These are phyloP conservation scores for Solanum hybrid DNA, from an alignment of 305 asterid species.

Conservation along the genomic window DNA sequence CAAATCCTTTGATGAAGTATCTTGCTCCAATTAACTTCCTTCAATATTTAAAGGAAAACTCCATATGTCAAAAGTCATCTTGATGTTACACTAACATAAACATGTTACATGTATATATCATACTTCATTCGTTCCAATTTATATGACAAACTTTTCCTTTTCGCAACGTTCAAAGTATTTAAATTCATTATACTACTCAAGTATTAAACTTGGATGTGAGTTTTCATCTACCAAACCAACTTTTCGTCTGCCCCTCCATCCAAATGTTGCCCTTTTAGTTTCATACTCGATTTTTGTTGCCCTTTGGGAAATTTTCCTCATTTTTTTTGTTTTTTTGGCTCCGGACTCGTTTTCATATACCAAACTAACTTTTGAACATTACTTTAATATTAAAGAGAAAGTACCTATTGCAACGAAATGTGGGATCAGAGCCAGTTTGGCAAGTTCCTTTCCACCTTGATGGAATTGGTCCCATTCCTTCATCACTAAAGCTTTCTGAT, in stretches of 20 bases:
- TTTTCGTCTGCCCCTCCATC: neutral
- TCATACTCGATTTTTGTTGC: neutral
- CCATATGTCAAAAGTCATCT: neutral
- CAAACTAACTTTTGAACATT: neutral
- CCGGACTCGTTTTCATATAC: neutral
- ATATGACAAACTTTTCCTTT: neutral
- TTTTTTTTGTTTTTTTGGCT: neutral
- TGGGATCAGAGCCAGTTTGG: conserved; percentile 26
- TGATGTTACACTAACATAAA: neutral
- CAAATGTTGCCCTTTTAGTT: neutral
- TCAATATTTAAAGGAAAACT: neutral
- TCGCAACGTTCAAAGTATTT: neutral
- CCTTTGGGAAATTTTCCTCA: too few relatives aligned
- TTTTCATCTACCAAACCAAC: neutral
- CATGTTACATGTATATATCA: neutral
- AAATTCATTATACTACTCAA: neutral
- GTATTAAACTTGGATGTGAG: neutral
- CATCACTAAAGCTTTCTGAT: conserved; percentile 70
- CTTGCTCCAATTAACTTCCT: conserved; percentile 30
- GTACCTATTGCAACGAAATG: conserved; percentile 17
- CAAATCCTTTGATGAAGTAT: conserved; percentile 22
- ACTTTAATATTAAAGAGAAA: neutral
- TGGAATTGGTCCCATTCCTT: conserved; percentile 60
- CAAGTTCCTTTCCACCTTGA: conserved; percentile 82
- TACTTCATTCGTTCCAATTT: neutral